Base-by-base conservation (phyloP, 331 rosid species). In the Spiraea crenata region DNA sequence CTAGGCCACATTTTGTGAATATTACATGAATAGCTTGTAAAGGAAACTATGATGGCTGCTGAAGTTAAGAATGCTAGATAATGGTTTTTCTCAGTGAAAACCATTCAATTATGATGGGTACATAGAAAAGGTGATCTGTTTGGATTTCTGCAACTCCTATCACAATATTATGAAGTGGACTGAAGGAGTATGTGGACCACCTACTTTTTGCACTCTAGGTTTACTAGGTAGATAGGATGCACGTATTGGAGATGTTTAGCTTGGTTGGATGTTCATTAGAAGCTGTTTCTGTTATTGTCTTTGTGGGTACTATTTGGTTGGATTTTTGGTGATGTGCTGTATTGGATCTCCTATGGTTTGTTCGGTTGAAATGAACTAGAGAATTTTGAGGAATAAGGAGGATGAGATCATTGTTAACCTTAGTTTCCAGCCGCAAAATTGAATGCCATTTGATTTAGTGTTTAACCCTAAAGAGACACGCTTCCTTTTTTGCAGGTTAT, bases 401-500 rank as follows among this genome's bases (percentile, higher is more conserved):
- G 13, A 45, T 10, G 12, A 14, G 49, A 11, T 45, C 12, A 45
- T 11, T 45, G 49, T 31, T 12, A 39, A 5, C 47, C 12, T 5
- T 44, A 41, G 37, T 40, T 62, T 9, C 38, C 39, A 25, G 56
- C 44, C 52, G 38, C 56, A 25, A 25, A 35, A 14, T 51, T 40
- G 31, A 34, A 49, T 51, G 6, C 34, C 19, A 42, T 49, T 55
- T 48, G 25, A 60, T 48, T 38, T 12, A 7, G 16, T 39, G 35
- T 38, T 39, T 39, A 5, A n/a, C n/a, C n/a, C 9, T 7, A 38
- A 19, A 38, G 15, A 25, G 5, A 39, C 12, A 58, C 20, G 34
- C 13, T 65, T 46, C 31, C 65, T 71, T 67, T 48, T 65, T 11
- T 71, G 40, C 56, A 90, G 96, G 88, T 88, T 68, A 79, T 78